Base-by-base conservation (phyloP, 352 stramenopile genomes). In the Globisporangium okanoganense region DNA sequence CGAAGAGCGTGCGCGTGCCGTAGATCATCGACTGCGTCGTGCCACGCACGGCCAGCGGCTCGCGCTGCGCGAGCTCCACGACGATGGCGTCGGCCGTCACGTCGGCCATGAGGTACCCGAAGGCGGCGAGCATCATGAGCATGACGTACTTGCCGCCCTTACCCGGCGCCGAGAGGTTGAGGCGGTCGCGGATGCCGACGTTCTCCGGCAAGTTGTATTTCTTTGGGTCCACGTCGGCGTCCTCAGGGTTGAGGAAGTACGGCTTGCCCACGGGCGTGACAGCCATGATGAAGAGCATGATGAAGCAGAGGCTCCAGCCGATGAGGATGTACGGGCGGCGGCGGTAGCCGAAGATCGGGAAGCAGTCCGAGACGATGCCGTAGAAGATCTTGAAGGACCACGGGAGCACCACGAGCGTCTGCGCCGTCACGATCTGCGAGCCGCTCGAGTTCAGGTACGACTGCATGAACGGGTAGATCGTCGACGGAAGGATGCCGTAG, bases 371-470 rank as follows among this genome's bases (percentile, higher is more conserved):
- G 24, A 78, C 48, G 45, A 85, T 66, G 18, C 73, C 74, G 62
- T 81, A 79, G 55, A 85, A 73, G 18, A 77, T 68, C 53, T 82
- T 88, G 64, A 86, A 83, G 59, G 72, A 86, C 78, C 78, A 88
- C 1, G 76, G 74, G 8, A 88, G 43, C 10, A 69, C 61, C 22
- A 85, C 61, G 1, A 87, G 69, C 48, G 72, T 69, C n/a, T 66
- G 69, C 31, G 78, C 78, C 35, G 78, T 72, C 36, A 79, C 67
- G 7, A 79, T 61, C 58, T 84, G 69, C n/a, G 75, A 61, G 25
- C 73, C 76, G 35, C 69, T 74, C 63, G 76, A 80, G 58, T 85
- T 74, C 44, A 85, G 67, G 62, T 85, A 88, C 53, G 73, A 45
- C 53, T 74, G 66, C 56, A 85, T 57, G 63, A 88, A 72, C 7